Evolutionary conservation across 176 grass and related monocot genomes (phyloP).

Genomic region (Oryza nivara): DNA sequence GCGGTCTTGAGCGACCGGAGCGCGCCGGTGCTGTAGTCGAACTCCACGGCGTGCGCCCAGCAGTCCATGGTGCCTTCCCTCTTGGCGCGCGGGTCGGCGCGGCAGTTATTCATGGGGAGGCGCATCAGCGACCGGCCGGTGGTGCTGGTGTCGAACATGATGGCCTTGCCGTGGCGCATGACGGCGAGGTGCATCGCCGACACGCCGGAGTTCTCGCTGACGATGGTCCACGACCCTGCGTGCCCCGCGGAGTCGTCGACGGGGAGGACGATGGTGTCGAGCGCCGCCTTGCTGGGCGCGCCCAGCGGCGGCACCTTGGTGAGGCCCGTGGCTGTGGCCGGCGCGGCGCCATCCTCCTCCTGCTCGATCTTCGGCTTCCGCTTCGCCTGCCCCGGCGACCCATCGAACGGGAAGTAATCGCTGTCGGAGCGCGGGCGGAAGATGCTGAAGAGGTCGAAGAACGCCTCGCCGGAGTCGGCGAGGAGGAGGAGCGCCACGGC

Average conservation of each 20-base stretch:
- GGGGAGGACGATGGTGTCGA: conserved; percentile 4
- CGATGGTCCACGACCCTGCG: conserved; percentile 48
- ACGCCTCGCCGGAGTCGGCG: conserved; percentile 37
- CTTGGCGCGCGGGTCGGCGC: conserved; percentile 43
- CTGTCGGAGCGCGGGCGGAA: conserved; percentile 23
- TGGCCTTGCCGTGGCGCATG: conserved; percentile 54
- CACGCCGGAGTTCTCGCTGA: conserved; percentile 62
- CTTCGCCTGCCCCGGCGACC: not conserved
- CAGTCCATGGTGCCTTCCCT: conserved; percentile 44
- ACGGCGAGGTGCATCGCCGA: conserved; percentile 72
- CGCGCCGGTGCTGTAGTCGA: conserved; percentile 50
- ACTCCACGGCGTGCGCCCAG: conserved; percentile 64
- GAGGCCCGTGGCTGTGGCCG: conserved; percentile 44
- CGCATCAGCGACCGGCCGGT: conserved; percentile 45
- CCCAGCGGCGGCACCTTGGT: conserved; percentile 31
- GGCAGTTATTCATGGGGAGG: conserved; percentile 55
- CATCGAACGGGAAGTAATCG: conserved; percentile 46
- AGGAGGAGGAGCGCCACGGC: conserved; percentile 39
- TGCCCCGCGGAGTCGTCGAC: not conserved
- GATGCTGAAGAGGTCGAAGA: conserved; percentile 50
- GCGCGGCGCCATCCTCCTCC: conserved; percentile 43
- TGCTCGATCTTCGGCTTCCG: conserved; percentile 33
- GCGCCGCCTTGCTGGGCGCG: conserved; percentile 34
- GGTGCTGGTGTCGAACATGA: conserved; percentile 69
- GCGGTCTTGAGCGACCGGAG: conserved; percentile 61